Evolutionary conservation across 148 eudicot species (phyloP), one percentile per base, ranked within the genome.

Genomic region (Polygonum aviculare): DNA sequence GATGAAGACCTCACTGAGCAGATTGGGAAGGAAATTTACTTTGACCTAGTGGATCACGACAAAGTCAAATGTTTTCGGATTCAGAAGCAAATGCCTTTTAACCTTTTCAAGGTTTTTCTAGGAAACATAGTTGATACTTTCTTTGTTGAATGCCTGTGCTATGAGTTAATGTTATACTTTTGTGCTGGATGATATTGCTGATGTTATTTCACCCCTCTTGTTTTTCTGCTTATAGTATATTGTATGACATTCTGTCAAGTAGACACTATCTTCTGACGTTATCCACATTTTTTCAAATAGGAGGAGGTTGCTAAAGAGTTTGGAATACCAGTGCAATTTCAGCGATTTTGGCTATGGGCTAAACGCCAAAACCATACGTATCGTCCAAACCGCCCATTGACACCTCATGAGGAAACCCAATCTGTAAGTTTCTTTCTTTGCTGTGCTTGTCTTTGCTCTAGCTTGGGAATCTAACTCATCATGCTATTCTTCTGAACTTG

Each of bases 41-140:
- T 95, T 82, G 99, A 95, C 86, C 94, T 95, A 59, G 99, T 92
- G 31, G 97, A 95, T 84, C 96, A 93, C 83, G 99, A 93, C 77
- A 95, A 93, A 89, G 97, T 95, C 62, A 89, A 85, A 72, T 81
- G 87, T 76, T 95, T 95, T 50, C 93, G 99, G 51, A 88, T 95
- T 75, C 99, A 92, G 87, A 95, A 95, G 82, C 94, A 95, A 81
- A 80, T 78, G 81, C 81, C 93, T 49, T 95, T 95, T 57, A 87
- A 77, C 77, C 79, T 77, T 76, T 95, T 95, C 86, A 95, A 95
- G 97, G 99, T 95, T 77, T n/a, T 52, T n/a, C 31, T 63, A 48
- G 4, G 26, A 41, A 22, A 50, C 19, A 77, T 49, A 73, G 44
- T 77, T 76, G 41, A 50, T 36, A 15, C 45, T 35, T 63, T 33